phyloP scores from a whole-genome alignment of 257 asterid genomes.

The Linaria vulgaris region DNA sequence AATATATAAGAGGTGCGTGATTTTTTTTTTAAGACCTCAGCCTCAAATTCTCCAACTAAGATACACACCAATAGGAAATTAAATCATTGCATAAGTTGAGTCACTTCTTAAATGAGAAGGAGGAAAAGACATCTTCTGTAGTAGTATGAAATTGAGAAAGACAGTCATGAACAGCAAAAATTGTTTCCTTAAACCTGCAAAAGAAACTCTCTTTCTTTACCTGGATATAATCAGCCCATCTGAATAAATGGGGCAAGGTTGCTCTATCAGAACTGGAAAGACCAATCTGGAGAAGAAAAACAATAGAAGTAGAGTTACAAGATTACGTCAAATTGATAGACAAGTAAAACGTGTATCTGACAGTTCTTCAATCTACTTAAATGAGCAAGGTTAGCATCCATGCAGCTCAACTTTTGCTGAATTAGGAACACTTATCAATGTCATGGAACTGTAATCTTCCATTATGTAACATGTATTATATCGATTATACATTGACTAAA shows the following conservation, averaged over 20 bases:
- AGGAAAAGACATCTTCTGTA: too few species aligned
- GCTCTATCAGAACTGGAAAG: slow-evolving; percentile 55
- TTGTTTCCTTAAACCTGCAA: background rate
- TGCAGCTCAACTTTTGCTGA: background rate
- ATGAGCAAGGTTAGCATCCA: background rate
- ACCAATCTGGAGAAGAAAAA: slow-evolving; percentile 43
- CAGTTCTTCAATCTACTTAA: background rate
- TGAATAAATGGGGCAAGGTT: slow-evolving; percentile 67
- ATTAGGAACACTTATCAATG: background rate
- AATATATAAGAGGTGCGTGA: background rate
- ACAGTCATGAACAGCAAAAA: too few species aligned
- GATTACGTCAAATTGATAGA: slow-evolving; percentile 12
- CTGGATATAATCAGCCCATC: slow-evolving; percentile 94
- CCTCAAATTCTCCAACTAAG: background rate
- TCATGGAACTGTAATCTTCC: too few species aligned
- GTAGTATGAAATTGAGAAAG: too few species aligned
- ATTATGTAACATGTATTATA: too few species aligned
- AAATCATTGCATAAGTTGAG: background rate
- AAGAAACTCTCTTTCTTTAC: slow-evolving; percentile 36
- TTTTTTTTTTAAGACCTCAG: slow-evolving; percentile 2
- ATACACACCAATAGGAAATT: background rate
- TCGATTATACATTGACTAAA: background rate
- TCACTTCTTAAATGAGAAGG: background rate
- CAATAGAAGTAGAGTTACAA: slow-evolving; percentile 12
- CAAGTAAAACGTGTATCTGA: background rate